Conservation (phyloP, 495 filamentous ascomycete genomes). For the Staphylotrichum longicolle region DNA sequence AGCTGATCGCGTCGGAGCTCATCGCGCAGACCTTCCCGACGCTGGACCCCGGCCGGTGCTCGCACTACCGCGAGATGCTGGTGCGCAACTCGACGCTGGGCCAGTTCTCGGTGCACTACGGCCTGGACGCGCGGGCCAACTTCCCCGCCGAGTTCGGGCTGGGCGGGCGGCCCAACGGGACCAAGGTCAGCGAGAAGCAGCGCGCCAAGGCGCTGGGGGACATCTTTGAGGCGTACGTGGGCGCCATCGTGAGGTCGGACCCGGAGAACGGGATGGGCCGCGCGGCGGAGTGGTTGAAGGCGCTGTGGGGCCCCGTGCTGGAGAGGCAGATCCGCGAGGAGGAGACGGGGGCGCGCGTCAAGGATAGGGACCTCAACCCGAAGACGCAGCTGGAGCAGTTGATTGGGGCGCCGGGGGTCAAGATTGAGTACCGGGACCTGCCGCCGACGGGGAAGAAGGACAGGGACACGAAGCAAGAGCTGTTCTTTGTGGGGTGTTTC, state of each 20-base stretch:
- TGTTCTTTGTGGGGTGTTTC: constrained; percentile 66
- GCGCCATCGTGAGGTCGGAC: constrained; percentile 68
- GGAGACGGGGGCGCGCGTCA: constrained; percentile 12
- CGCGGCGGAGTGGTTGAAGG: constrained; percentile 65
- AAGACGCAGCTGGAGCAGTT: constrained; percentile 55
- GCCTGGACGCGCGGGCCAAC: constrained; percentile 58
- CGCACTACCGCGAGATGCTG: constrained; percentile 64
- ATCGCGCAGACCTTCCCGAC: constrained; percentile 62
- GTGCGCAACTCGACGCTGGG: constrained; percentile 77
- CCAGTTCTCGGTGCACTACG: constrained; percentile 62
- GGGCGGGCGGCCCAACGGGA: constrained; percentile 34
- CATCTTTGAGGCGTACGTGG: constrained; percentile 86
- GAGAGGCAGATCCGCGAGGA: constrained; percentile 45
- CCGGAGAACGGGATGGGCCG: constrained; percentile 55
- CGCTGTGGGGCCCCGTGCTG: constrained; percentile 59
- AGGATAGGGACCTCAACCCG: constrained; percentile 34
- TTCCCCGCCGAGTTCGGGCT: constrained; percentile 49
- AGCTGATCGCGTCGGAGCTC: constrained; percentile 63
- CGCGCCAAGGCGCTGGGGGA: constrained; percentile 71
- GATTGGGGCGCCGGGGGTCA: constrained; percentile 59
- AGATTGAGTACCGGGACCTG: constrained; percentile 64
- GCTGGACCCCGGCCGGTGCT: constrained; percentile 57
- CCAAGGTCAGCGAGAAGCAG: constrained; percentile 46
- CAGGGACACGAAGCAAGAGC: constrained; percentile 56
- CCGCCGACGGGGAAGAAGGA: constrained; percentile 52